Evolutionary conservation across 495 filamentous ascomycete genomes (phyloP).

Genomic region (Amniculicola lignicola): DNA sequence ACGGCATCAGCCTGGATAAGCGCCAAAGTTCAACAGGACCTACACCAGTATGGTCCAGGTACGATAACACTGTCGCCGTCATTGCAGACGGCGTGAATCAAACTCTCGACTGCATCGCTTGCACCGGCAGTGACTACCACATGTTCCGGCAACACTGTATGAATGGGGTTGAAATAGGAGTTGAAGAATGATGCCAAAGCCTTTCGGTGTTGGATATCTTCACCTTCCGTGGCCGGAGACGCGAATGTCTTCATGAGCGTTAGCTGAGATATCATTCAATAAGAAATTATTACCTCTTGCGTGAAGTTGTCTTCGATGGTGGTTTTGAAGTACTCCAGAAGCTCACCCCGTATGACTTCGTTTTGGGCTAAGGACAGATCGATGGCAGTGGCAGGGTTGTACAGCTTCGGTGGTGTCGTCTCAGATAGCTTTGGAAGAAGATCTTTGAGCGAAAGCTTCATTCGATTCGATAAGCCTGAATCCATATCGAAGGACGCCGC

Average conservation of each 20-base stretch:
- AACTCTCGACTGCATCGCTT: constrained; percentile 19
- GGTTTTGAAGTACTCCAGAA: constrained; percentile 26
- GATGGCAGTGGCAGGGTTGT: constrained; percentile 5
- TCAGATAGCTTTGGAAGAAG: neutral
- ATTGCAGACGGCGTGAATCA: constrained; percentile 27
- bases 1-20: neutral
- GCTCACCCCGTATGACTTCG: constrained; percentile 15
- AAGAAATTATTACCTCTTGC: constrained; percentile 1
- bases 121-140: constrained; percentile 25
- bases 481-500: neutral
- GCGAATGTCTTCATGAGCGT: constrained; percentile 7
- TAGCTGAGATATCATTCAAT: neutral
- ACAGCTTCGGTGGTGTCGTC: neutral
- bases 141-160: constrained; percentile 14
- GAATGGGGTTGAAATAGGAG: constrained; percentile 19
- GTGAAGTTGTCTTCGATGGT: constrained; percentile 12
- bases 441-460: neutral
- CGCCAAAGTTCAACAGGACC: neutral
- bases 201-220: constrained; percentile 7
- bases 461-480: constrained; percentile 1
- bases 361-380: constrained; percentile 24
- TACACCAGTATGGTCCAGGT: constrained; percentile 29
- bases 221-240: constrained; percentile 3
- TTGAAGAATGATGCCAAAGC: constrained; percentile 25
- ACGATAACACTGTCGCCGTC: constrained; percentile 31